Evolutionary conservation across 257 asterid genomes (phyloP), one percentile per base, ranked within the genome.

Genomic region (Echium plantagineum): DNA sequence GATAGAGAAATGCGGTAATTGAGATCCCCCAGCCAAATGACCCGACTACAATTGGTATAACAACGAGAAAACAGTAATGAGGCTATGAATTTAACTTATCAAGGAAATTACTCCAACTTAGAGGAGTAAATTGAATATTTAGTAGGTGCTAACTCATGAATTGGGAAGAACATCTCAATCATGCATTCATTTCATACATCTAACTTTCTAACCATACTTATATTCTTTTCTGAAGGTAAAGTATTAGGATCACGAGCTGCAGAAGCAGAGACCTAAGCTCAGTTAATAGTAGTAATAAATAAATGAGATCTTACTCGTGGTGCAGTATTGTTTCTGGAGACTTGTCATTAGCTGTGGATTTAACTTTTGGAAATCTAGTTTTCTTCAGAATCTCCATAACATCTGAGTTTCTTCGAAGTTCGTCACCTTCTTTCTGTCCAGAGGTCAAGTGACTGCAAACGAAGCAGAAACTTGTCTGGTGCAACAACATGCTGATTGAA

Each of bases 401-500:
- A 78, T 93, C 99, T 2, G 89, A 77, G 64, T 93, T 93, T 66
- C 99, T 68, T 9, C 99, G 96, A 52, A 93, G 74, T 59, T 93
- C 99, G 16, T 93, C 96, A 0, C 99, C 99, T 59, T 86, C 97
- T 74, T 85, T 93, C 73, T 89, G 95, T 52, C 99, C 99, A 1
- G 99, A 89, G 8, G 99, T 89, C 75, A 93, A 75, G 72, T 93
- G 99, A 67, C 86, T 89, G 80, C 99, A 93, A 21, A 89, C 90
- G 42, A 93, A 93, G 78, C 99, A 93, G 71, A 93, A 90, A 81
- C 97, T 93, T 17, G 99, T 93, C 76, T 89, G 97, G 76, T 93
- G 99, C 85, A 93, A 77, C 62, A 80, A 53, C 97, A 93, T 86
- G 76, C 99, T 93, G 62, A 93, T 75, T 0, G 99, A 85, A 72